Evolutionary conservation across 495 filamentous ascomycete genomes (phyloP).

Genomic region (Trichoderma gamsii): DNA sequence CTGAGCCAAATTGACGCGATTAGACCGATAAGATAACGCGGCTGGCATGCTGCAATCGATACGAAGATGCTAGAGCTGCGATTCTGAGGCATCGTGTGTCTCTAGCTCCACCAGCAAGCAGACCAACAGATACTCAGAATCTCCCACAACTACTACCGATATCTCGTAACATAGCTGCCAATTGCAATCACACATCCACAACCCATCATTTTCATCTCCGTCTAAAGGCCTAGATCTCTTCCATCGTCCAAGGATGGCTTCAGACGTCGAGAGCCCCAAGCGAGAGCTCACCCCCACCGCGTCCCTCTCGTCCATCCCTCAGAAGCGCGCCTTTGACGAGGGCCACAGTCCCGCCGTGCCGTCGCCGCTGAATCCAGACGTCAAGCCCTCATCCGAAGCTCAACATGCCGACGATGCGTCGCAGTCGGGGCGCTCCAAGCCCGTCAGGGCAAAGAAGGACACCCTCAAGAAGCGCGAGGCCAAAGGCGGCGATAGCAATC

Average conservation of each 20-base stretch:
- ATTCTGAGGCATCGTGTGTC: neutral
- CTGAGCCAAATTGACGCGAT: neutral
- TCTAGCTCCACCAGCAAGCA: neutral
- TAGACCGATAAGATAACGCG: constrained; percentile 11
- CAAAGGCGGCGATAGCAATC: constrained; percentile 50
- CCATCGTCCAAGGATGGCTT: constrained; percentile 12
- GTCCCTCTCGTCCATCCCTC: constrained; percentile 44
- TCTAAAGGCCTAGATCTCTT: neutral
- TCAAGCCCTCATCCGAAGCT: constrained; percentile 24
- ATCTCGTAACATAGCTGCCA: neutral
- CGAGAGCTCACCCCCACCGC: constrained; percentile 27
- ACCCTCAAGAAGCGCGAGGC: constrained; percentile 71
- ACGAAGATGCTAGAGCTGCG: neutral
- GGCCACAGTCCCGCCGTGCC: constrained; percentile 54
- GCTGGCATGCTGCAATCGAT: neutral
- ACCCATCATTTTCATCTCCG: neutral
- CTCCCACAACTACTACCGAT: neutral
- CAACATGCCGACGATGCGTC: constrained; percentile 30
- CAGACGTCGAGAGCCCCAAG: constrained; percentile 17
- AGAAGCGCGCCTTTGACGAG: constrained; percentile 49
- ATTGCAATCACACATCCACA: neutral
- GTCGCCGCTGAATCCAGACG: constrained; percentile 58
- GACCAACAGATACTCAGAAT: neutral
- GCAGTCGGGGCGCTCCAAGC: constrained; percentile 40
- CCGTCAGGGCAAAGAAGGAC: constrained; percentile 58